These are phyloP conservation scores for Clathrospora elynae DNA, from an alignment of 2,329 filamentous ascomycete genomes.

Conservation along the genomic window DNA sequence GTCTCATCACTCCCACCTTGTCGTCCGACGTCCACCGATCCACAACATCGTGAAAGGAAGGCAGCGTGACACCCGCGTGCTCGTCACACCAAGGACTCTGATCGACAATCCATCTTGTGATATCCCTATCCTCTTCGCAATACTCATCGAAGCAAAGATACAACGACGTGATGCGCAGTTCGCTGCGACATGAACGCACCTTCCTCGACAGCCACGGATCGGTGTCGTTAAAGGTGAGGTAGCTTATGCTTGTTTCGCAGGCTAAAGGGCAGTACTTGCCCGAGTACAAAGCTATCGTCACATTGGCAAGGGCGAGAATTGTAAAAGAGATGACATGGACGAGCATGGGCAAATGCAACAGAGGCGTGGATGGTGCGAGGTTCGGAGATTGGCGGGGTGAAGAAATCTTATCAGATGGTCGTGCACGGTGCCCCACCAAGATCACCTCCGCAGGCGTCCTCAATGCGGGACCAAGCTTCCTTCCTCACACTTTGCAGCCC, in stretches of 20 bases:
- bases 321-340: conserved; percentile 12
- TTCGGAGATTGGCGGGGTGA: conserved; percentile 22
- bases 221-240: conserved; percentile 43
- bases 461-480: background rate
- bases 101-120: conserved; percentile 24
- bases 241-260: conserved; percentile 38
- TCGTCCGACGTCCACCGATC: conserved; percentile 27
- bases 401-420: conserved; percentile 33
- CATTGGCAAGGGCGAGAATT: conserved; percentile 9
- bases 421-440: conserved; percentile 7
- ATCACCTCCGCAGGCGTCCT: background rate
- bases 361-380: conserved; percentile 11
- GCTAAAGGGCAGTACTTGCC: conserved; percentile 38
- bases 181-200: conserved; percentile 34
- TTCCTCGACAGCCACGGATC: conserved; percentile 32
- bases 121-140: conserved; percentile 25
- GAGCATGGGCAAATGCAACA: conserved; percentile 25
- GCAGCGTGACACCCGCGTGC: conserved; percentile 29
- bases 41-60: conserved; percentile 33
- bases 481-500: background rate
- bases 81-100: conserved; percentile 30
- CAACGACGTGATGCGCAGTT: conserved; percentile 30
- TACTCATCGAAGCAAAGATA: conserved; percentile 39
- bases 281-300: conserved; percentile 18
- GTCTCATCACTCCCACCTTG: conserved; percentile 18